A percentile compares a stretch with the other conserved stretches of the same genome.
Conservation (phyloP, 2,329 filamentous ascomycete species). For the Cladosporium sp. region DNA sequence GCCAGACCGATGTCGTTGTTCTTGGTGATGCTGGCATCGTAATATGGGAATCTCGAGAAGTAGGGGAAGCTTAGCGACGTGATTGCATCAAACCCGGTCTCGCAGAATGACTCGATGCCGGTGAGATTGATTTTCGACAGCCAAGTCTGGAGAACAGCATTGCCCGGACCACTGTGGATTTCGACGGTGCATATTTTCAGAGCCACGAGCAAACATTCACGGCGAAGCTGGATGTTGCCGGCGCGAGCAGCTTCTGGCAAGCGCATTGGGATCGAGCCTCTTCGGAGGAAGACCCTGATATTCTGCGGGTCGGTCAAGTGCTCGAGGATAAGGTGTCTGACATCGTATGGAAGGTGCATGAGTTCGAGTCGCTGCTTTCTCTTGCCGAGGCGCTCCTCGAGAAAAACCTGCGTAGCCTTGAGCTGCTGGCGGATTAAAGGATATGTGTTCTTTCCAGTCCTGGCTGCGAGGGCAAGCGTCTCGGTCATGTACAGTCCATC, state of each 20-base stretch:
- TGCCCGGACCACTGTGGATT: constrained; percentile 18
- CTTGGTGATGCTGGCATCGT: neutral
- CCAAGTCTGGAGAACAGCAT: constrained; percentile 17
- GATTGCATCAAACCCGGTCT: constrained; percentile 23
- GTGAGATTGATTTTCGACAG: constrained; percentile 11
- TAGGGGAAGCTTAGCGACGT: constrained; percentile 21
- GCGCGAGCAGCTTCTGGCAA: constrained; percentile 15
- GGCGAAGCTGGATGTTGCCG: constrained; percentile 12
- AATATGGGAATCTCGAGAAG: constrained; percentile 22
- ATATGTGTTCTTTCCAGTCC: neutral
- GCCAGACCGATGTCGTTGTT: constrained; percentile 24
- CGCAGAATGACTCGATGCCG: constrained; percentile 7
- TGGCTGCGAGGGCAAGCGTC: neutral
- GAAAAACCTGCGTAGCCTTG: neutral
- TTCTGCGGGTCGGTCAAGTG: neutral
- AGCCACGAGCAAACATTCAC: constrained; percentile 5
- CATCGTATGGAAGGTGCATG: constrained; percentile 13
- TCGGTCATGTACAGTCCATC: constrained; percentile 2
- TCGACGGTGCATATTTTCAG: constrained; percentile 17
- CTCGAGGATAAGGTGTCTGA: constrained; percentile 14
- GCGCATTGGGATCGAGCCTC: neutral
- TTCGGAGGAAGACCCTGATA: constrained; percentile 1
- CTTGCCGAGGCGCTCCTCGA: neutral
- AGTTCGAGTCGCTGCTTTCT: neutral
- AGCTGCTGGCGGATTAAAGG: constrained; percentile 3